Base-by-base conservation (phyloP, 2,329 filamentous ascomycete species). In the Magnaporthiopsis rhizophila region DNA sequence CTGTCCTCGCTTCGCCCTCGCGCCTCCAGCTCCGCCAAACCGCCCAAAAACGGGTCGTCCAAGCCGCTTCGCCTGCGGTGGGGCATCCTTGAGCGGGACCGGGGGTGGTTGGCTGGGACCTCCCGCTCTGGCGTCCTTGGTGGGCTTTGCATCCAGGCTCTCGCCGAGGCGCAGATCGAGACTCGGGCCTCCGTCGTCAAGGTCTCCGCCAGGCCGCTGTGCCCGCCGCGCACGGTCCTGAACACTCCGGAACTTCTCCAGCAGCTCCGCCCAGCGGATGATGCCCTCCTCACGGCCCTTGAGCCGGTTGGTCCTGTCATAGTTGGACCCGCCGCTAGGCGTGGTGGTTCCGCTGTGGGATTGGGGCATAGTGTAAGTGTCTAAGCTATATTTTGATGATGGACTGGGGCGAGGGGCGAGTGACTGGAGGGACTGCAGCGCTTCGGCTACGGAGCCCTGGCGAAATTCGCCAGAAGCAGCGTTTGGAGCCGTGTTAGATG, bases 161-260 rank as follows among this genome's bases (percentile, higher is more conserved):
- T 84, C 82, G 28, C 75, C 72, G 59, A 80, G 74, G 24, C 77
- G 74, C 65, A 75, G 68, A 64, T 77, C 77, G 11, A 69, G 38
- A 12, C 69, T 79, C n/a, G 83, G 74, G 5, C 75, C 74, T 7
- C 78, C 75, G 60, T 81, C 80, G 61, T 85, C 81, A 45, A 79
- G 69, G 21, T 81, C 77, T 6, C 81, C 77, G 9, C 85, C 81
- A 63, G 84, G 76, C 65, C 87, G 80, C 71, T 92, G 89, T 15
- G 86, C 81, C 63, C 92, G 83, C 64, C 92, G 85, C 7, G 93
- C 90, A 66, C 86, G 87, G 69, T 99, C 95, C 72, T 99, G 95
- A 1, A 96, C 94, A 63, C 83, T 86, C 69, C 91, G 90, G 77
- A 99, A 99, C 73, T 97, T 97, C 68, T 99, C 95, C 6, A 99